phyloP scores from a whole-genome alignment of 2,329 filamentous ascomycete genomes.

The Penicillium sp. region DNA sequence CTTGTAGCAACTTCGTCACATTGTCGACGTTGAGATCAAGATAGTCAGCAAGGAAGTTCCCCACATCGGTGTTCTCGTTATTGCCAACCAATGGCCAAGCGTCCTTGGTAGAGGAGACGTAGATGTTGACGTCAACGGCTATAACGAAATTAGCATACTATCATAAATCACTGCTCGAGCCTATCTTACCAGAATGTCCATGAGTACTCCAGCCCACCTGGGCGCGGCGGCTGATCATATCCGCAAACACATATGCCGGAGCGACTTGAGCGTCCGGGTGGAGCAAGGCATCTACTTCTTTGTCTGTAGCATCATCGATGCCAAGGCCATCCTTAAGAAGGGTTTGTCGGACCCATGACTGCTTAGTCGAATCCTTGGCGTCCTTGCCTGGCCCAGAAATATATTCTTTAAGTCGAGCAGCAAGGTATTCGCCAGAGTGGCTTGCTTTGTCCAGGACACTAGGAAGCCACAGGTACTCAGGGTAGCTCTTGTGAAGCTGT shows the following conservation, averaged over 20 bases:
- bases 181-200: constrained; percentile 65
- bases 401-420: constrained; percentile 60
- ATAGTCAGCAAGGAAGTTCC: constrained; percentile 75
- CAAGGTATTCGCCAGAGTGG: constrained; percentile 68
- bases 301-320: constrained; percentile 67
- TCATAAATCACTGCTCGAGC: neutral
- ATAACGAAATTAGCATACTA: constrained; percentile 18
- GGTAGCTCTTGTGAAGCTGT: constrained; percentile 54
- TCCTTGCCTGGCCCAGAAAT: constrained; percentile 45
- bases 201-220: constrained; percentile 94
- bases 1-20: constrained; percentile 71
- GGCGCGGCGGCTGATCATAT: constrained; percentile 82
- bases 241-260: constrained; percentile 64
- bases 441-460: constrained; percentile 76
- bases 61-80: constrained; percentile 92
- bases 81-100: constrained; percentile 72
- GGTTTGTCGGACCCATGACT: constrained; percentile 63
- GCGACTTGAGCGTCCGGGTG: constrained; percentile 54
- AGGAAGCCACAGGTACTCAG: constrained; percentile 77
- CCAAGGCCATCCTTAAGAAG: constrained; percentile 72
- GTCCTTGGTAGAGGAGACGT: constrained; percentile 68
- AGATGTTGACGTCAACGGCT: constrained; percentile 95
- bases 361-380: constrained; percentile 48
- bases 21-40: constrained; percentile 74
- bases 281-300: constrained; percentile 68